Conservation (phyloP, 2,329 filamentous ascomycete species). For the Nemania sp. region DNA sequence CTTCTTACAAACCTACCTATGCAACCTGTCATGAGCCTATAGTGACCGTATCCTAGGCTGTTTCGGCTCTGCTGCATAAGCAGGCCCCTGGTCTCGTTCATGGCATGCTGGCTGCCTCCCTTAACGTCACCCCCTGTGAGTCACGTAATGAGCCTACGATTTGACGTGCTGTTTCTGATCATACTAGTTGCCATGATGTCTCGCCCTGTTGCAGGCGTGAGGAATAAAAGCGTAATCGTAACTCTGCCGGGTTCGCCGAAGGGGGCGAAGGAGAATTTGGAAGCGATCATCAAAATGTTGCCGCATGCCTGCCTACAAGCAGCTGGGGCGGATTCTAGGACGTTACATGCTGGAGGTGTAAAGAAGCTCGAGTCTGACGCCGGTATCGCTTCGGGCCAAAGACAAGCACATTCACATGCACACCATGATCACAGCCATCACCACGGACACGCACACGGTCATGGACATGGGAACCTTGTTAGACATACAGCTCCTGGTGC, state of each 20-base stretch:
- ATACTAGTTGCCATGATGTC: constrained; percentile 92
- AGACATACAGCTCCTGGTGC: constrained; percentile 77
- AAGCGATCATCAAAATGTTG: constrained; percentile 87
- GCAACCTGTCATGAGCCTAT: constrained; percentile 7
- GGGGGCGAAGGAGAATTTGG: constrained; percentile 91
- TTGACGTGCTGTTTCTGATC: constrained; percentile 6
- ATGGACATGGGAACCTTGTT: constrained; percentile 74
- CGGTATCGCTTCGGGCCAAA: constrained; percentile 62
- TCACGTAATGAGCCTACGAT: constrained; percentile 19
- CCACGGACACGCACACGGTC: constrained; percentile 67
- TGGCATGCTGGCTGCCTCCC: constrained; percentile 88
- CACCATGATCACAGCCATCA: constrained; percentile 61
- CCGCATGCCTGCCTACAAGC: constrained; percentile 96
- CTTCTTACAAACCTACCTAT: no score
- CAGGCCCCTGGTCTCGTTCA: constrained; percentile 93
- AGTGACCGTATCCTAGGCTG: constrained; percentile 66
- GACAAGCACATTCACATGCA: constrained; percentile 48
- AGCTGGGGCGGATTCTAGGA: constrained; percentile 82
- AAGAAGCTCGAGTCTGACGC: constrained; percentile 88
- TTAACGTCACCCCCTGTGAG: constrained; percentile 90
- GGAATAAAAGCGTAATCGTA: constrained; percentile 83
- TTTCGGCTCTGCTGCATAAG: constrained; percentile 82
- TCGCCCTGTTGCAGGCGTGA: constrained; percentile 87
- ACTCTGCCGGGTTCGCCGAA: constrained; percentile 96
- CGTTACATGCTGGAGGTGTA: constrained; percentile 82